Evolutionary conservation across 148 eudicot species (phyloP).

Genomic region (Rhododendron griersonianum): DNA sequence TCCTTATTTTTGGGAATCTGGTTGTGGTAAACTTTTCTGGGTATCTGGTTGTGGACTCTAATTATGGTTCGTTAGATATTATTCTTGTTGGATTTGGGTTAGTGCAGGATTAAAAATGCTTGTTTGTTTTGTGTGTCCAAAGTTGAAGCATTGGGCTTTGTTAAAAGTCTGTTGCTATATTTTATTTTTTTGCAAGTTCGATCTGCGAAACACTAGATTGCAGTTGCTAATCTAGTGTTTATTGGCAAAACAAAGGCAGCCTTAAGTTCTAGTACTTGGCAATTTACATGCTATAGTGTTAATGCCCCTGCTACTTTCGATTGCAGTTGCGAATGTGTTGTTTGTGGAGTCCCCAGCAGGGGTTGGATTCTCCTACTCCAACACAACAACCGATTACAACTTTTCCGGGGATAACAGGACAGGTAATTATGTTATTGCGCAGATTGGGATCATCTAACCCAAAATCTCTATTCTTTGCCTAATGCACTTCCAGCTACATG

Average conservation of each 20-base stretch:
- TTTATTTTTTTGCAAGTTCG: background rate
- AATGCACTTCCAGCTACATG: background rate
- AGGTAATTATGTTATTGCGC: background rate
- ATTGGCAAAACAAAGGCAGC: background rate
- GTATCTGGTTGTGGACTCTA: no score
- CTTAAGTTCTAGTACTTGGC: background rate
- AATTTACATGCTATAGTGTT: background rate
- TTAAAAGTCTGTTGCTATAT: background rate
- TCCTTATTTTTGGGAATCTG: background rate
- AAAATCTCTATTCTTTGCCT: background rate
- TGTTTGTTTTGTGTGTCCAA: background rate
- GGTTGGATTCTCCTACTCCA: constrained; percentile 47
- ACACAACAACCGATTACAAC: constrained; percentile 31
- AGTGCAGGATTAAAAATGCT: background rate
- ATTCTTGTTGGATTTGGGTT: background rate
- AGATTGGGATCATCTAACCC: background rate
- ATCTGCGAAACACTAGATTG: background rate
- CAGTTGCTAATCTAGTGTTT: constrained; percentile 34
- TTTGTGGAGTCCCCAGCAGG: constrained; percentile 38
- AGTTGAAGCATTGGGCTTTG: background rate
- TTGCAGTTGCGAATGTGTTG: constrained; percentile 34
- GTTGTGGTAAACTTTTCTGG: no score
- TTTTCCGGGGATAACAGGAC: constrained; percentile 29
- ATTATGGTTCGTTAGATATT: background rate
- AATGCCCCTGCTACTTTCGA: background rate